phyloP scores from a whole-genome alignment of 2,329 filamentous ascomycete genomes.

The Pezicula neosporulosa region DNA sequence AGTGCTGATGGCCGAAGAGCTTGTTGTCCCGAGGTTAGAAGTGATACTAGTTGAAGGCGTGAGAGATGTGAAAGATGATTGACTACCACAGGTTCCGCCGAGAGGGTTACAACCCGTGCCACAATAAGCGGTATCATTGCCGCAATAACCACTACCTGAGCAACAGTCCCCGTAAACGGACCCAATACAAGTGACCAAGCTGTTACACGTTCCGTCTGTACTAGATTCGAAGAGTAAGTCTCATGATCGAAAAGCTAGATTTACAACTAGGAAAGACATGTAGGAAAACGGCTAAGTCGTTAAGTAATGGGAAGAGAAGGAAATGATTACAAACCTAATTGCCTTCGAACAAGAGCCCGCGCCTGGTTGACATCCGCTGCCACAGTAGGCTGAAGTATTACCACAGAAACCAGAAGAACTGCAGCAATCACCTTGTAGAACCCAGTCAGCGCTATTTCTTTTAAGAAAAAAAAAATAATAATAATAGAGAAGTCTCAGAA shows the following conservation, averaged over 20 bases:
- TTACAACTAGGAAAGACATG: background rate
- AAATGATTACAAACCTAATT: too few relatives aligned
- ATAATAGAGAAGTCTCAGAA: too few relatives aligned
- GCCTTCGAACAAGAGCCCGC: too few relatives aligned
- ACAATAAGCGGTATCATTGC: slow-evolving; percentile 19
- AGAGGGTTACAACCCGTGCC: slow-evolving; percentile 20
- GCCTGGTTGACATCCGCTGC: too few relatives aligned
- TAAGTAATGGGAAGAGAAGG: too few relatives aligned
- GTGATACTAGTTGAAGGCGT: background rate
- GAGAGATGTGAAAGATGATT: slow-evolving; percentile 1
- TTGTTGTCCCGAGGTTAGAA: background rate
- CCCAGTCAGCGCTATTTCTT: too few relatives aligned
- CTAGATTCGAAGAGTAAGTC: background rate
- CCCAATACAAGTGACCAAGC: slow-evolving; percentile 15
- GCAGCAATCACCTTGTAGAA: background rate
- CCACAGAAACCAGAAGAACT: background rate
- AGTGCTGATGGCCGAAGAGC: background rate
- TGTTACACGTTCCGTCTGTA: slow-evolving; percentile 4
- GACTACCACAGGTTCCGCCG: slow-evolving; percentile 11
- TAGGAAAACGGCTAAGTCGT: too few relatives aligned
- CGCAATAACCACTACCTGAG: slow-evolving; percentile 25
- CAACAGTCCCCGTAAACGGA: slow-evolving; percentile 20
- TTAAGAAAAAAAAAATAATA: too few relatives aligned
- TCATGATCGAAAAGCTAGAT: background rate
- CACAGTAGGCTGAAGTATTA: too few relatives aligned